Conservation (phyloP, 805 yeast species). For the Yarrowia osloensis region DNA sequence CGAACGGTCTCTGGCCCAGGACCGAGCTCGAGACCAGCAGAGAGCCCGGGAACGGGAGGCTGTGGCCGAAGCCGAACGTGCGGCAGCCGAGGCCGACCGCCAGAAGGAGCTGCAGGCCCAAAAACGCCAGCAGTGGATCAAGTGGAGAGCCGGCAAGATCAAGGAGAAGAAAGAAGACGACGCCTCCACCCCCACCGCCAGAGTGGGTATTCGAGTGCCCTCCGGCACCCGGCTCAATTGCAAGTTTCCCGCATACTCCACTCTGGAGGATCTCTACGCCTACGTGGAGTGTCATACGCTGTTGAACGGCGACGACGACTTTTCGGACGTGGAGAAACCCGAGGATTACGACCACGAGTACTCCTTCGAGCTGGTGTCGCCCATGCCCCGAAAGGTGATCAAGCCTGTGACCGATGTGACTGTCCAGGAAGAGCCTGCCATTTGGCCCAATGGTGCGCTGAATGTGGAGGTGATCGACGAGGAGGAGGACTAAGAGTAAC, state of each 20-base stretch:
- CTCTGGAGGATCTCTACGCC: conserved; percentile 68
- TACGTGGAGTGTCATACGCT: conserved; percentile 57
- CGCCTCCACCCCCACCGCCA: conserved; percentile 45
- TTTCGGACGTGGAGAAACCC: conserved; percentile 41
- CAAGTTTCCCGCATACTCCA: conserved; percentile 49
- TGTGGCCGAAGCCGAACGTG: conserved; percentile 34
- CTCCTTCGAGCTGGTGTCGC: conserved; percentile 54
- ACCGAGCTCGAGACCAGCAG: conserved; percentile 53
- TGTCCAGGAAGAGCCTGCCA: conserved; percentile 49
- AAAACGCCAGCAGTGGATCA: conserved; percentile 47
- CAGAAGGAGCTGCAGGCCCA: conserved; percentile 25
- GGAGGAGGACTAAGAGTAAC: conserved; percentile 1
- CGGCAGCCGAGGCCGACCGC: conserved; percentile 34
- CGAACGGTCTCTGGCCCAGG: conserved; percentile 67
- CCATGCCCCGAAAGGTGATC: conserved; percentile 58
- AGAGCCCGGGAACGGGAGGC: conserved; percentile 38
- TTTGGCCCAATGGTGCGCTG: conserved; percentile 68
- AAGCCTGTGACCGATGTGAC: conserved; percentile 37
- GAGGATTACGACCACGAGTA: conserved; percentile 50
- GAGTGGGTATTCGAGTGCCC: conserved; percentile 68
- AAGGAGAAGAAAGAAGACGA: conserved; percentile 37
- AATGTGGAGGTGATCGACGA: conserved; percentile 48
- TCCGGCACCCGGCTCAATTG: conserved; percentile 61
- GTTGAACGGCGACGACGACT: conserved; percentile 34
- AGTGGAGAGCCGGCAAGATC: conserved; percentile 48